phyloP scores from a whole-genome alignment of 371 early-diverging fungal genomes.

The Mortierella sp. region DNA sequence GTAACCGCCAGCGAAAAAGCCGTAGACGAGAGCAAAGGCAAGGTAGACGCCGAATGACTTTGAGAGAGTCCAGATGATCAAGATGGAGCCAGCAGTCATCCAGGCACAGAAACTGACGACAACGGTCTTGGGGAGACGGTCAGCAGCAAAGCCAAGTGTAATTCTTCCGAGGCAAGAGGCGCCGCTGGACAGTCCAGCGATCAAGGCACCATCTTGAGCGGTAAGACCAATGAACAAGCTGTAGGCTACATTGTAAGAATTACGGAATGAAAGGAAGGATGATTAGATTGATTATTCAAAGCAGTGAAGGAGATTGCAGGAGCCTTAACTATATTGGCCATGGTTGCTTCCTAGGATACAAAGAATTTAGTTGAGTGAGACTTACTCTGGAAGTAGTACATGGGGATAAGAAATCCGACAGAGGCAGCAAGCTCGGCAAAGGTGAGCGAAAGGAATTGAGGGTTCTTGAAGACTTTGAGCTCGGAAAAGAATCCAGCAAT shows the following conservation, averaged over 20 bases:
- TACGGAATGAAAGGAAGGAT: background rate
- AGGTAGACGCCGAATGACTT: slow-evolving; percentile 61
- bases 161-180: slow-evolving; percentile 71
- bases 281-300: background rate
- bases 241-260: slow-evolving; percentile 37
- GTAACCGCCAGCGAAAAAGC: slow-evolving; percentile 73
- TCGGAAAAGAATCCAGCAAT: slow-evolving; percentile 39
- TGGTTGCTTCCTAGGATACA: background rate
- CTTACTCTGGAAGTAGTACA: slow-evolving; percentile 62
- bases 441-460: slow-evolving; percentile 53
- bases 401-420: slow-evolving; percentile 61
- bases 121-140: slow-evolving; percentile 72
- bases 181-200: slow-evolving; percentile 68
- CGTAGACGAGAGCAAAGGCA: slow-evolving; percentile 71
- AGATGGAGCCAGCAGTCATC: slow-evolving; percentile 60
- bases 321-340: background rate
- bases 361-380: slow-evolving; percentile 36
- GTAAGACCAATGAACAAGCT: slow-evolving; percentile 58
- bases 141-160: slow-evolving; percentile 63
- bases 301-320: background rate
- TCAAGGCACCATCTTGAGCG: slow-evolving; percentile 61
- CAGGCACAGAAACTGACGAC: slow-evolving; percentile 58
- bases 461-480: slow-evolving; percentile 57
- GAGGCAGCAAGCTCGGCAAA: slow-evolving; percentile 45
- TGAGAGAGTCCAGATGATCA: slow-evolving; percentile 76